Conservation (phyloP, 225 moss, liverwort and hornwort species). For the Pleurozium schreberi region DNA sequence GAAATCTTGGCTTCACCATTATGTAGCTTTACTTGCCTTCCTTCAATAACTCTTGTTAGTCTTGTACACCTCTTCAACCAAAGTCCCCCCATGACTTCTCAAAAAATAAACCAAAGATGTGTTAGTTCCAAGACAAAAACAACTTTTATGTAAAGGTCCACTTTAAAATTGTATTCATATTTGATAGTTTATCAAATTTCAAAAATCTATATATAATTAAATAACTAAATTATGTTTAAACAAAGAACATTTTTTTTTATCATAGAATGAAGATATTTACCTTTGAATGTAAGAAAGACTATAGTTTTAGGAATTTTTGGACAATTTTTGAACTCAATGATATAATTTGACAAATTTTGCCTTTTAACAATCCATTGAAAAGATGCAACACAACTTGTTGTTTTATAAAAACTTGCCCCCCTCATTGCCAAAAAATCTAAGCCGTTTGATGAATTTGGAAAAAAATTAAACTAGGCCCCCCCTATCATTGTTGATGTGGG, state of each 20-base stretch:
- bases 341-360: not conserved
- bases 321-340: not conserved
- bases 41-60: not conserved
- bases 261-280: not conserved
- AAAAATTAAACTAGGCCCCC: no score
- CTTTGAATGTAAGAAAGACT: not conserved
- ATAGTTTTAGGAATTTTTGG: no score
- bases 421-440: no score
- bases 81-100: fast-evolving
- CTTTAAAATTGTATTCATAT: not conserved
- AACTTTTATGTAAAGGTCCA: not conserved
- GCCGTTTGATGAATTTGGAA: no score
- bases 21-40: not conserved
- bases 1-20: not conserved
- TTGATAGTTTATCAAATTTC: not conserved
- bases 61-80: not conserved
- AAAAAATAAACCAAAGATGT: not conserved
- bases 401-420: no score
- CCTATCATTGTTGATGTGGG: no score
- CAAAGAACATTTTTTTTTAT: not conserved
- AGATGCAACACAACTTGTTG: no score
- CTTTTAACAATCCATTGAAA: no score
- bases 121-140: not conserved
- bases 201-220: not conserved
- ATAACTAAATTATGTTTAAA: not conserved